phyloP scores from a whole-genome alignment of 257 asterid genomes.

The Nicotiana attenuata region DNA sequence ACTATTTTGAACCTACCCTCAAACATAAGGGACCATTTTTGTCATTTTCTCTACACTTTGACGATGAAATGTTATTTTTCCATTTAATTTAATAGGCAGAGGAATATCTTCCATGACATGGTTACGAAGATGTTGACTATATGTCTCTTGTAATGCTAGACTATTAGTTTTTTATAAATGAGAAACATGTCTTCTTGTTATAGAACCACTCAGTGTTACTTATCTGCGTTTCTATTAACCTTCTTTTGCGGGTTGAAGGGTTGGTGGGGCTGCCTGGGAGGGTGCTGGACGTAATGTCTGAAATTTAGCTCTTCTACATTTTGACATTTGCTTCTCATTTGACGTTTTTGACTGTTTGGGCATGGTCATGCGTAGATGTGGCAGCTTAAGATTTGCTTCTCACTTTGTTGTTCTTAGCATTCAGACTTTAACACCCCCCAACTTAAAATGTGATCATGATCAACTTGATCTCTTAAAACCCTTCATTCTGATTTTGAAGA shows the following conservation, averaged over 20 bases:
- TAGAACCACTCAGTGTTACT: too few relatives aligned
- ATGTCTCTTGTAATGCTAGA: too few relatives aligned
- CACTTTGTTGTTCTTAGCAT: neutral
- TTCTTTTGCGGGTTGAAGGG: neutral
- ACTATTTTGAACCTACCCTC: too few relatives aligned
- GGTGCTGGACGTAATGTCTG: neutral
- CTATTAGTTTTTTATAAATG: too few relatives aligned
- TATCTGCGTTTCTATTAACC: neutral
- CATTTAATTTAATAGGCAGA: too few relatives aligned
- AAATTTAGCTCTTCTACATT: neutral
- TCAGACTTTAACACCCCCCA: neutral
- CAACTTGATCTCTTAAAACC: neutral
- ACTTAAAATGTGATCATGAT: neutral
- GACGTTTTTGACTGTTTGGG: neutral
- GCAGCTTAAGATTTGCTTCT: neutral
- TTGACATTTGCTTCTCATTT: neutral
- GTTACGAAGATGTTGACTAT: too few relatives aligned
- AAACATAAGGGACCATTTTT: too few relatives aligned
- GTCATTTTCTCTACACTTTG: too few relatives aligned
- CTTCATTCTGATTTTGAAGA: neutral
- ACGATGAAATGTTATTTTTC: too few relatives aligned
- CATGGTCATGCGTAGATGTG: neutral
- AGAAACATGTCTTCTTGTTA: too few relatives aligned
- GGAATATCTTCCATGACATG: too few relatives aligned
- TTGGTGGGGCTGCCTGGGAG: neutral